Base-by-base conservation (phyloP, 2,329 filamentous ascomycete genomes). In the Colletotrichum acutatum region DNA sequence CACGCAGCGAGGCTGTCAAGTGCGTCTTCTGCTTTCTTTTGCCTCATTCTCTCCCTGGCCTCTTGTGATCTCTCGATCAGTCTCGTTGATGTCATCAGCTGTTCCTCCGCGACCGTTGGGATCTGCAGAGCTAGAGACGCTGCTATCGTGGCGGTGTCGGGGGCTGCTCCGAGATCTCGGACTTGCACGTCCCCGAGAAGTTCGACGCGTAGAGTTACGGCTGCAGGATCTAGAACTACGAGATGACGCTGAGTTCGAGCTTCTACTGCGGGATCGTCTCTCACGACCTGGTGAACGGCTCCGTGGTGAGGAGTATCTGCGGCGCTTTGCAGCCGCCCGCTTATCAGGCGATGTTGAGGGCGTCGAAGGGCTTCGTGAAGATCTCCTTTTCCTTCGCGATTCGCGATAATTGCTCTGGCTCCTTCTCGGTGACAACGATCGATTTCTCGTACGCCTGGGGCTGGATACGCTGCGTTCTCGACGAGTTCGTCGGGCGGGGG, bases 1-100 rank as follows among this genome's bases (percentile, higher is more conserved):
- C 86, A 86, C 78, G 88, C 87, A 79, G 84, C 84, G 75, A 87
- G 16, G 87, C 75, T 88, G 89, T 75, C 83, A 84, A 79, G 85
- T 88, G 77, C 84, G 84, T 79, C 86, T 86, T 76, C 84, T 85
- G 34, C 8, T 24, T 19, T 26, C 46, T 12, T 46, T 54, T 53
- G 34, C 26, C 8, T 22, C 63, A 24, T 57, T 34, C 34, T 8
- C 11, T 32, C 32, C 42, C 12, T 49, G 53, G 19, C 16, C 30
- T 52, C 42, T 70, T 54, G 66, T 64, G 32, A 26, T 59, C 30
- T 19, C 12, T 32, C 52, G n/a, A 24, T 56, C 32, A 16, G 49
- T 52, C 46, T 30, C n/a, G 28, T 53, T 52, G 12, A 59, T 37
- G 8, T 26, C 49, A 8, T 42, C 30, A 7, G 24, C 22, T n/a